Evolutionary conservation across 2,329 filamentous ascomycete genomes (phyloP), one percentile per base, ranked within the genome.

Genomic region (Aspergillus glaucus): DNA sequence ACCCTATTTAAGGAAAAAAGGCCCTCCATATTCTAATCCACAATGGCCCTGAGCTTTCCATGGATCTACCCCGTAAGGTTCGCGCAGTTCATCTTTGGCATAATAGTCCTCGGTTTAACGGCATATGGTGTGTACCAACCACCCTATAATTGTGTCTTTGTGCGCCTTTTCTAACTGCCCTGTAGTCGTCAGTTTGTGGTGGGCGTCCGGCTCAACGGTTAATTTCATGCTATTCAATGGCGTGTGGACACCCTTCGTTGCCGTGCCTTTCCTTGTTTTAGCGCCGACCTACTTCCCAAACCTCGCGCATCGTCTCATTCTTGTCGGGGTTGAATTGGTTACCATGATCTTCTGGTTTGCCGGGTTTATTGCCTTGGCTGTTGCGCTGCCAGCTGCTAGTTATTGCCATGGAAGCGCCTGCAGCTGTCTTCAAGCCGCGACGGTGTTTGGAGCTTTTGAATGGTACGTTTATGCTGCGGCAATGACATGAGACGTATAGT

Each of bases 331-430:
- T 28, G 87, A 94, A 61, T 75, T 74, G 43, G 56, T 93, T 21
- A 93, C 88, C 8, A 84, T 86, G 71, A 76, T 94, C 49, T 94
- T 94, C 75, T 95, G 90, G 90, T 93, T 96, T 63, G 84, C 86
- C 0, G 89, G 88, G 6, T 86, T 89, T 60, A 84, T 94, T 56
- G 88, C 88, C 0, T 69, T 91, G 9, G 88, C 86, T 0, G 84
- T 82, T 17, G 75, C 76, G 48, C 69, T 89, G 49, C 79, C 79
- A 46, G 75, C 79, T 14, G 72, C 80, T 0, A 68, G 64, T 7
- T 72, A 78, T 49, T 84, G 81, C 62, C 75, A 71, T 39, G 73
- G 75, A 39, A 72, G 67, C 15, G 75, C 73, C 14, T 91, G 87
- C 66, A 74, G 75, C 41, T 72, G 79, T 9, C 70, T 79, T 7